Conservation (phyloP, 2,329 filamentous ascomycete species). For the Botrytis medusae region DNA sequence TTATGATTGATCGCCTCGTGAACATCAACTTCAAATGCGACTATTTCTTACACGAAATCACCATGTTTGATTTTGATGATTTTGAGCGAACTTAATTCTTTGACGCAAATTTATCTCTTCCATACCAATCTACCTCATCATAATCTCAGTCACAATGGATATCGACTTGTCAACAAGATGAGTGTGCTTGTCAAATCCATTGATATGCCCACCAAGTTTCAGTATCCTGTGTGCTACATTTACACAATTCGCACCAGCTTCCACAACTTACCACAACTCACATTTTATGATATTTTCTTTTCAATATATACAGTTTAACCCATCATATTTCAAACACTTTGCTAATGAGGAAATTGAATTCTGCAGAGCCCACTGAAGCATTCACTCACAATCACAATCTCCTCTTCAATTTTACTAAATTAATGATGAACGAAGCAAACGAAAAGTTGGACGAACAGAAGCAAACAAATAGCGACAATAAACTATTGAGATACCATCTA, state of each 20-base stretch:
- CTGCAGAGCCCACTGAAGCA: not conserved
- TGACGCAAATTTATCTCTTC: not conserved
- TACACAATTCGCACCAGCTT: not conserved
- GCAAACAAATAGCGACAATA: not conserved
- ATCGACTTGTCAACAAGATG: not conserved
- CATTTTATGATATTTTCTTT: rapidly evolving
- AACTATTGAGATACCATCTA: not conserved
- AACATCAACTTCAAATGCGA: not conserved
- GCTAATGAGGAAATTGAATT: not conserved
- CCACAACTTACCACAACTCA: not conserved
- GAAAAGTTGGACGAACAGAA: not conserved
- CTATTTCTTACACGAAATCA: not conserved
- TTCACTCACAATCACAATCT: not conserved
- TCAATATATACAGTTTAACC: not conserved
- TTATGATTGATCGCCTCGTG: not conserved
- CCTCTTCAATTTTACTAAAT: not conserved
- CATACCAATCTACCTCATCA: not conserved
- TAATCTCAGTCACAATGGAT: not conserved
- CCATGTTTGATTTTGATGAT: not conserved
- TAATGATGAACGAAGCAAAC: not conserved
- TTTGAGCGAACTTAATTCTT: not conserved
- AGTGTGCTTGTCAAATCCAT: not conserved
- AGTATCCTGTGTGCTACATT: not conserved
- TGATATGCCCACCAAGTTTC: not conserved
- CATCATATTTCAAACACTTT: not conserved